Conservation (phyloP, 345 rosid species). For the Noccaea caerulescens region DNA sequence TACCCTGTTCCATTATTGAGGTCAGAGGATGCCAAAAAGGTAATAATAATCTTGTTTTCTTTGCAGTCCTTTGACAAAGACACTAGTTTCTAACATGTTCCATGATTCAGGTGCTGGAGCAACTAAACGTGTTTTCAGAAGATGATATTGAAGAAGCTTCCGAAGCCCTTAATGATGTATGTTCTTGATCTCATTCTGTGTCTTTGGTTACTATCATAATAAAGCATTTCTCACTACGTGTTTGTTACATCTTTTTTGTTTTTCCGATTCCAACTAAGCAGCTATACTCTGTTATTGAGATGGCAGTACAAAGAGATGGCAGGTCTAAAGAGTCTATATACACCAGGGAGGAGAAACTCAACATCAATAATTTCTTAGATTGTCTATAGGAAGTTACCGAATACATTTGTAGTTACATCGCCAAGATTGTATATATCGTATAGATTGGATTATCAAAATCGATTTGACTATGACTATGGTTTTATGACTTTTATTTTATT, state of each 20-base stretch:
- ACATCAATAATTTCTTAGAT: constrained; percentile 60
- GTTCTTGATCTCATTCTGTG: constrained; percentile 19
- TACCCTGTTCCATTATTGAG: constrained; percentile 66
- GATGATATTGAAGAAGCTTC: constrained; percentile 64
- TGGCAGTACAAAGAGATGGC: too few species aligned
- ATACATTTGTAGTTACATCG: background rate
- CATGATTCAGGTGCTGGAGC: constrained; percentile 55
- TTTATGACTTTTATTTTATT: background rate
- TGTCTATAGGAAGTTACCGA: constrained; percentile 45
- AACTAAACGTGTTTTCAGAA: constrained; percentile 68
- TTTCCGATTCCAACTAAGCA: constrained; percentile 54
- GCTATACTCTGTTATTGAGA: too few species aligned
- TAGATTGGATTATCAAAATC: background rate
- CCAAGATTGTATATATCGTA: background rate
- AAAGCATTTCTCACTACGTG: too few species aligned
- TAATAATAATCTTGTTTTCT: constrained; percentile 21
- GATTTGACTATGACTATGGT: background rate
- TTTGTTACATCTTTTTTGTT: too few species aligned
- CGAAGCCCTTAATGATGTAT: constrained; percentile 73
- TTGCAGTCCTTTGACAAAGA: background rate
- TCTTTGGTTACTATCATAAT: background rate
- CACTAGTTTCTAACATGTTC: background rate
- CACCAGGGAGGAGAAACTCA: too few species aligned
- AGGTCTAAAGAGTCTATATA: too few species aligned
- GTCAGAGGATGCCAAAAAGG: constrained; percentile 73